Evolutionary conservation across 164 flowering plant species (phyloP), one percentile per base, ranked within the genome.

Genomic region (Annona squamosa): DNA sequence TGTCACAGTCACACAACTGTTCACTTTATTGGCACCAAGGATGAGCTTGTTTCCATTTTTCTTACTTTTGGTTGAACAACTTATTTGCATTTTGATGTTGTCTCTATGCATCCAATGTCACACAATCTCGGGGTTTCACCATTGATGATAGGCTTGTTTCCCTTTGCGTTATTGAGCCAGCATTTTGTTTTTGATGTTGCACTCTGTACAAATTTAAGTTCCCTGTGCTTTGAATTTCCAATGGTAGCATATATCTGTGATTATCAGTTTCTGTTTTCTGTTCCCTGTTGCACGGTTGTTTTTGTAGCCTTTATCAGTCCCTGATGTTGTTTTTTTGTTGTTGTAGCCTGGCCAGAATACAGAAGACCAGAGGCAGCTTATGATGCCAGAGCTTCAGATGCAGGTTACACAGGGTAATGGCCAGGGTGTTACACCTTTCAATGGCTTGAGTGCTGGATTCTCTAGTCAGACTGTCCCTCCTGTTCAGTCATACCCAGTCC

Each of bases 311-410:
- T 42, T 43, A 7, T 12, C 19, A 42, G 4, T 72, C 5, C 44
- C 74, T 74, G 71, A 74, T 57, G 26, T 45, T 18, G 72, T 61
- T 9, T 57, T 47, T 74, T 48, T 65, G 64, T 69, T 63, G 62
- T 61, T 77, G 56, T 74, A 88, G 91, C 86, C 93, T 81, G 86
- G 82, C 71, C 87, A 83, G 77, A 85, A 77, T 81, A 77, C 83
- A 26, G 97, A 92, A 73, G 88, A 90, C 78, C 96, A 89, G 61
- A 82, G 93, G 79, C 91, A 87, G 77, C 84, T 89, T 82, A 81
- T 84, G 81, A 82, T 81, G 71, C 90, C 91, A 71, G 97, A 91
- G 77, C 82, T 86, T 80, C 94, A 87, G 77, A 83, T 88, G 88
- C 92, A 87, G 79, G 91, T 75, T 57, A 63, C 93, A 18, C 96